Evolutionary conservation across 441 rosid genomes (phyloP), one percentile per base, ranked within the genome.

Genomic region (Daphne laureola): DNA sequence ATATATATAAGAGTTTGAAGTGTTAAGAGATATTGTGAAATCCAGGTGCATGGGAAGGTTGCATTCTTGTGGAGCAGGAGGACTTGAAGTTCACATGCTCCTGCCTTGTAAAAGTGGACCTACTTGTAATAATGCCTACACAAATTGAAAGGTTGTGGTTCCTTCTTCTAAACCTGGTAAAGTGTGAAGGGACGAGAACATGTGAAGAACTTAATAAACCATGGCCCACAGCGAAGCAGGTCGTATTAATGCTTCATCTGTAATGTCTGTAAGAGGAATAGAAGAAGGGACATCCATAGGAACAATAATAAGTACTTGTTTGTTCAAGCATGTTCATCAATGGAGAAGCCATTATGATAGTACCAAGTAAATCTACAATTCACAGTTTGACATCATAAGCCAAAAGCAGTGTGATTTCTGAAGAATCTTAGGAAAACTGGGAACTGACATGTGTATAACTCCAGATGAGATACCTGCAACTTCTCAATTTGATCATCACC

Each of bases 51-150:
- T 52, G 45, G 55, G 38, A 4, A 26, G 18, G 17, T 14, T 43
- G 51, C 54, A 17, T 26, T 27, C 4, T 4, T 17, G 18, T 36
- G 43, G 51, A 55, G 54, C 55, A 52, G 11, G 36, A 11, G 50
- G 7, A 47, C 43, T 26, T 53, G 43, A 26, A 14, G 43, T 45
- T 49, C 64, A 53, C 64, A 61, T 57, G 70, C 47, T 27, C 25
- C 36, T 49, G 74, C 62, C 54, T 54, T 38, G 23, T 35, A 9
- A 17, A 53, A 36, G 45, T 15, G 38, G 46, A 13, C 57, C 57
- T 31, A 18, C 38, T 40, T 54, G 57, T 40, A 23, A 42, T 18
- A 14, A 53, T 17, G 18, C 18, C 14, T 14, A 31, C 7, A 15
- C 25, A n/a, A n/a, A 53, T 54, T 26, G 14, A 3, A 51, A 4